These are phyloP conservation scores for Fusarium sp. DNA, from an alignment of 2,329 filamentous ascomycete species.

Conservation along the genomic window DNA sequence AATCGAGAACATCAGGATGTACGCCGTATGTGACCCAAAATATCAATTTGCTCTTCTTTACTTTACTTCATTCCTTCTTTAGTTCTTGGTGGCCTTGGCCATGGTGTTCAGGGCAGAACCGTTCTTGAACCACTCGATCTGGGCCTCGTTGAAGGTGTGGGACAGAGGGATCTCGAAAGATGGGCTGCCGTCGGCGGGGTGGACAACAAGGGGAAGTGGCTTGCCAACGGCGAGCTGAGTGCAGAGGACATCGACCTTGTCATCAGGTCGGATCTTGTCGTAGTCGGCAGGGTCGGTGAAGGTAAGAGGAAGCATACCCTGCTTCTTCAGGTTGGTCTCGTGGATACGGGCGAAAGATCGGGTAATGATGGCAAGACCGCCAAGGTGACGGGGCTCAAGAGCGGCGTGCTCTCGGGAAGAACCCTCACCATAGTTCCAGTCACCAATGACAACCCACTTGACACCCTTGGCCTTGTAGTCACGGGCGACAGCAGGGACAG, in stretches of 20 bases:
- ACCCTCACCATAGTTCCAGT: slow-evolving; percentile 99
- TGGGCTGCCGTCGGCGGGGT: slow-evolving; percentile 83
- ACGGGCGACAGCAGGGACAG: slow-evolving; percentile 92
- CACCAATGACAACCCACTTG: slow-evolving; percentile 96
- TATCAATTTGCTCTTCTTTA: slow-evolving; percentile 34
- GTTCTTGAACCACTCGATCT: slow-evolving; percentile 99
- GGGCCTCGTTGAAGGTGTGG: slow-evolving; percentile 98
- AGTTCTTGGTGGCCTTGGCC: slow-evolving; percentile 73
- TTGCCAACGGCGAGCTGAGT: slow-evolving; percentile 92
- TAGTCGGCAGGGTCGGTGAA: slow-evolving; percentile 96
- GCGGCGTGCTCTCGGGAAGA: slow-evolving; percentile 98
- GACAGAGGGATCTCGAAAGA: slow-evolving; percentile 83
- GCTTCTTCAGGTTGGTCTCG: slow-evolving; percentile 99
- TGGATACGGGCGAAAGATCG: slow-evolving; percentile 98
- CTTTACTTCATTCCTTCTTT: slow-evolving; percentile 36
- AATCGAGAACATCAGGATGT: slow-evolving; percentile 43
- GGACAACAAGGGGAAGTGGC: slow-evolving; percentile 90
- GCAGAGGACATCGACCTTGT: slow-evolving; percentile 88
- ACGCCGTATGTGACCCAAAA: slow-evolving; percentile 41
- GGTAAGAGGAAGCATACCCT: slow-evolving; percentile 99
- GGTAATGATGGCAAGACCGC: slow-evolving; percentile 95
- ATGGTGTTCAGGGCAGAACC: slow-evolving; percentile 98
- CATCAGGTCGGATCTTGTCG: slow-evolving; percentile 93
- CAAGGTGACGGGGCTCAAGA: slow-evolving; percentile 96
- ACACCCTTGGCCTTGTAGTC: slow-evolving; percentile 98